Percentiles rank a stretch among this genome's conserved stretches.
Evolutionary conservation across 2,329 filamentous ascomycete genomes (phyloP).

Genomic region (Zopfia rhizophila): DNA sequence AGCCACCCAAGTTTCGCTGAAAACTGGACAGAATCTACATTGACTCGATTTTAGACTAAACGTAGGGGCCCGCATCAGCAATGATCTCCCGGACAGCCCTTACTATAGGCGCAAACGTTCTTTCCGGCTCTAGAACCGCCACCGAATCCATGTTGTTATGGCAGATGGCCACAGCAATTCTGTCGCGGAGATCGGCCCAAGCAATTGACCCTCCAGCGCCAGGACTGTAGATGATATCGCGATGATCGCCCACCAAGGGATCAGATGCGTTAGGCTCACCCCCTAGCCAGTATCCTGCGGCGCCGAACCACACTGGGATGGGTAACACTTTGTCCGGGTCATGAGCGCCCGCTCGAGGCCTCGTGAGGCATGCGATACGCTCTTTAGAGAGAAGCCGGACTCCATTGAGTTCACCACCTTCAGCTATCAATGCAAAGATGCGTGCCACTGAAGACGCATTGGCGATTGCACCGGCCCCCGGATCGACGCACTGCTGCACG

Average conservation of each 20-base stretch:
- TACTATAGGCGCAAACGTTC: slow-evolving; percentile 1
- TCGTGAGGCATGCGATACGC: slow-evolving; percentile 2
- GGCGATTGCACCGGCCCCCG: slow-evolving; percentile 1
- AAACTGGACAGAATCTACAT: too few species aligned
- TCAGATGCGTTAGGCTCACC: slow-evolving; percentile 2
- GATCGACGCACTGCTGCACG: neutral
- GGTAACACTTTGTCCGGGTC: slow-evolving; percentile 2
- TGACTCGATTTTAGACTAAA: too few species aligned
- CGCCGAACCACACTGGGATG: slow-evolving; percentile 4
- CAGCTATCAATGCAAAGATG: slow-evolving; percentile 54
- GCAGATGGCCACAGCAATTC: slow-evolving; percentile 1
- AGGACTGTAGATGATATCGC: slow-evolving; percentile 4
- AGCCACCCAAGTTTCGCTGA: too few species aligned
- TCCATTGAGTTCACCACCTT: slow-evolving; percentile 46
- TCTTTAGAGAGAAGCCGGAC: slow-evolving; percentile 51
- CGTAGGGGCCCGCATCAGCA: too few species aligned
- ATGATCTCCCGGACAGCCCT: neutral
- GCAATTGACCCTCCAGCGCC: slow-evolving; percentile 2
- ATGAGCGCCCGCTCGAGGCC: neutral
- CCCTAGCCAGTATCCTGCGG: slow-evolving; percentile 2
- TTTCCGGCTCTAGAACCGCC: neutral
- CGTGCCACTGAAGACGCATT: slow-evolving; percentile 58
- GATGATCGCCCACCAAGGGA: slow-evolving; percentile 1
- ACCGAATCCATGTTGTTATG: slow-evolving; percentile 1
- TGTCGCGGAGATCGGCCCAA: neutral